phyloP scores from a whole-genome alignment of 768 basidiomycete genomes.

The Mycena vitilis region DNA sequence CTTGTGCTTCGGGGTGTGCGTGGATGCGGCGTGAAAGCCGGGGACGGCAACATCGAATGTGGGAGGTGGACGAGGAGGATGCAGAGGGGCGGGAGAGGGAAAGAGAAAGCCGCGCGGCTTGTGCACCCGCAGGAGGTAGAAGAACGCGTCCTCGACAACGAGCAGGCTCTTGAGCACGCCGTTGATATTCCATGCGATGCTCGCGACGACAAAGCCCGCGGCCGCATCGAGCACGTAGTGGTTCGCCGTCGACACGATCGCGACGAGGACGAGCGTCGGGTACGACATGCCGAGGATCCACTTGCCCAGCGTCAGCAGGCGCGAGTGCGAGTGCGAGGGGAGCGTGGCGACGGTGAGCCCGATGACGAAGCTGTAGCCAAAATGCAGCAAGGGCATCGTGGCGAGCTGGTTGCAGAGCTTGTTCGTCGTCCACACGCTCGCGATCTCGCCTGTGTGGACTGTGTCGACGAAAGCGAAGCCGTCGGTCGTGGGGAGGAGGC shows the following conservation, averaged over 20 bases:
- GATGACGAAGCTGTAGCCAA: conserved; percentile 36
- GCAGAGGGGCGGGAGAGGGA: too few species aligned
- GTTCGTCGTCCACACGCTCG: conserved; percentile 36
- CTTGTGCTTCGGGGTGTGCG: too few species aligned
- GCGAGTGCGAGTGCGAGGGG: conserved; percentile 31
- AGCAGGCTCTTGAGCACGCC: conserved; percentile 35
- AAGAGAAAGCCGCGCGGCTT: conserved; percentile 37
- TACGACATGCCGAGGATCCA: conserved; percentile 35
- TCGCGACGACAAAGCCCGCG: conserved; percentile 35
- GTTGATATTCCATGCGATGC: conserved; percentile 37
- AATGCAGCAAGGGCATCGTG: conserved; percentile 34
- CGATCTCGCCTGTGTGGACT: conserved; percentile 34
- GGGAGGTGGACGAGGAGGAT: too few species aligned
- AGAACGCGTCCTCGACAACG: conserved; percentile 30
- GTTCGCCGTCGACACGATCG: conserved; percentile 36
- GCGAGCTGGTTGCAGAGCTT: conserved; percentile 36
- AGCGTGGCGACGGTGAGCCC: conserved; percentile 35
- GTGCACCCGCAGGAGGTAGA: conserved; percentile 34
- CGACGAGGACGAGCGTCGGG: conserved; percentile 33
- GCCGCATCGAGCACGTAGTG: conserved; percentile 36
- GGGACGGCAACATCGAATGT: too few species aligned
- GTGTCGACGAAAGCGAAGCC: conserved; percentile 35
- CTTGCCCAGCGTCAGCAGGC: conserved; percentile 21
- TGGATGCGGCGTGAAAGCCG: too few species aligned
- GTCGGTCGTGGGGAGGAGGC: conserved; percentile 32